phyloP scores from a whole-genome alignment of 1,284 basidiomycete genomes.

The Macrocybe sp. region DNA sequence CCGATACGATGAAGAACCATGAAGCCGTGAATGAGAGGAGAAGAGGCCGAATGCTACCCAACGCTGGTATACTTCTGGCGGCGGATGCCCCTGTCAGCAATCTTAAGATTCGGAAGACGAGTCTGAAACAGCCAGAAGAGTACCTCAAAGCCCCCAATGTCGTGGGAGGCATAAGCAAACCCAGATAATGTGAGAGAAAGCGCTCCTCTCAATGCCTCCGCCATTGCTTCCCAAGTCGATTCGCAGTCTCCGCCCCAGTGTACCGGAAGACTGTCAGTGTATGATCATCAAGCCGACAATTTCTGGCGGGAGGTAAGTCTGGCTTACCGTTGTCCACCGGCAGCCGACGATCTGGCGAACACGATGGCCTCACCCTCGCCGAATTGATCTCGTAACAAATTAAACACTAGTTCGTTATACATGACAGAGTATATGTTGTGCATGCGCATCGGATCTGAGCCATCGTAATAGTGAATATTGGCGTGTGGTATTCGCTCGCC shows the following conservation, averaged over 20 bases:
- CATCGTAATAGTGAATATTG: slow-evolving; percentile 57
- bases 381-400: slow-evolving; percentile 50
- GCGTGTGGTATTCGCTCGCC: slow-evolving; percentile 62
- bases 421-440: slow-evolving; percentile 63
- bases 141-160: slow-evolving; percentile 72
- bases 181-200: slow-evolving; percentile 64
- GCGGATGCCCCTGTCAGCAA: slow-evolving; percentile 48
- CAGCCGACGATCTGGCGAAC: slow-evolving; percentile 62
- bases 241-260: slow-evolving; percentile 80
- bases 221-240: slow-evolving; percentile 76
- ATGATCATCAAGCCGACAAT: neutral
- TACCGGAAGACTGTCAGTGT: slow-evolving; percentile 28
- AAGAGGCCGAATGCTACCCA: slow-evolving; percentile 75
- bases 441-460: slow-evolving; percentile 64
- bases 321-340: slow-evolving; percentile 61
- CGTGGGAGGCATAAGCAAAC: slow-evolving; percentile 69
- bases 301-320: neutral
- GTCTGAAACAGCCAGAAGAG: slow-evolving; percentile 1
- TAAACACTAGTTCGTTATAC: slow-evolving; percentile 71
- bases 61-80: slow-evolving; percentile 66
- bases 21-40: slow-evolving; percentile 66
- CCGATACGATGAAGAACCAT: slow-evolving; percentile 68
- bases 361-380: slow-evolving; percentile 66
- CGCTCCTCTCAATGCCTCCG: slow-evolving; percentile 64
- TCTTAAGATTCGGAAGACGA: slow-evolving; percentile 1